phyloP scores from a whole-genome alignment of 768 basidiomycete species.

The Podaxis pistillaris region DNA sequence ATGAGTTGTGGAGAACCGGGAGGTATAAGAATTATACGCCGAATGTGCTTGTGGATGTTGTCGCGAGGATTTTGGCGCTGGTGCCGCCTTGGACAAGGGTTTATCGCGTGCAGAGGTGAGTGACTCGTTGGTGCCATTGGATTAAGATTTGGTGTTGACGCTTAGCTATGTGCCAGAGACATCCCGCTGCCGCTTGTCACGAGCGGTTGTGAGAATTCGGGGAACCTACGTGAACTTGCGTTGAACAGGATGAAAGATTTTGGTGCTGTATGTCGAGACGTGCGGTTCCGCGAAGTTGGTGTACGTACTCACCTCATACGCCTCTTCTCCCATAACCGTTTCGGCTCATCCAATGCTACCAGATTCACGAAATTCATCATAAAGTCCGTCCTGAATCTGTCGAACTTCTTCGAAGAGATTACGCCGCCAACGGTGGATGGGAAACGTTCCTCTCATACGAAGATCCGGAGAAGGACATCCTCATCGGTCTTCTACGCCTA shows the following conservation, averaged over 20 bases:
- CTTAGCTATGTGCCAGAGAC: conserved; percentile 52
- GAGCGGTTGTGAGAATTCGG: conserved; percentile 96
- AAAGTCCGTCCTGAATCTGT: conserved; percentile 95
- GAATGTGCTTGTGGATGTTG: conserved; percentile 97
- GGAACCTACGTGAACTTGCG: conserved; percentile 94
- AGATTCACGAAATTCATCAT: conserved; percentile 99
- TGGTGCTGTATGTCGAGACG: conserved; percentile 95
- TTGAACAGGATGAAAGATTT: conserved; percentile 99
- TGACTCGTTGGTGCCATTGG: not conserved
- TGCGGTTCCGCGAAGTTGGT: conserved; percentile 96
- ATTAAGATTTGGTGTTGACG: conserved; percentile 8
- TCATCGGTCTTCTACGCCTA: conserved; percentile 88
- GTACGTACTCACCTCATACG: conserved; percentile 44
- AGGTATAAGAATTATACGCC: conserved; percentile 99
- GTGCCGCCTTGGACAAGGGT: conserved; percentile 99
- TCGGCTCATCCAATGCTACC: conserved; percentile 6
- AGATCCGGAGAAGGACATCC: conserved; percentile 95
- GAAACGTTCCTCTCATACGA: conserved; percentile 99
- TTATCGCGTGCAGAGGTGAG: conserved; percentile 92
- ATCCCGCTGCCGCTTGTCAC: conserved; percentile 96
- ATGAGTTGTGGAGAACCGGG: conserved; percentile 96
- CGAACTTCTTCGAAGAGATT: conserved; percentile 93
- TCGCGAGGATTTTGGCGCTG: conserved; percentile 91
- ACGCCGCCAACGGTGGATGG: conserved; percentile 97
- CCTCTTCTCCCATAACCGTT: conserved; percentile 2